Conservation (phyloP, 202 grass and related monocot species). For the Hordeum pubiflorum region DNA sequence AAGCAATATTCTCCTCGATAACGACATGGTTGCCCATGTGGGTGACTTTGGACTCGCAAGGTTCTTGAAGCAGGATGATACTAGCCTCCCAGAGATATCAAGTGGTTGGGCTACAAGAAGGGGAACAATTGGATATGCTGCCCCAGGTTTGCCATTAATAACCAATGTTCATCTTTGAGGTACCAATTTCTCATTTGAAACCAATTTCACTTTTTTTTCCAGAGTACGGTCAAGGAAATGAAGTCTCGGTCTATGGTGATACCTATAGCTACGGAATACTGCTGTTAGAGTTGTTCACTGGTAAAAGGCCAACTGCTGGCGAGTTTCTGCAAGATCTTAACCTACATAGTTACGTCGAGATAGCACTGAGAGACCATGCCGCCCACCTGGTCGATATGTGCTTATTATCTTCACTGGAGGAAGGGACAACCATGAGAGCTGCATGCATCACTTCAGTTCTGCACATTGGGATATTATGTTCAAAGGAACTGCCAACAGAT, state of each 20-base stretch:
- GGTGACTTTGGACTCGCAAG: slow-evolving; percentile 11
- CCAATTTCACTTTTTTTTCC: background rate
- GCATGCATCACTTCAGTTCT: background rate
- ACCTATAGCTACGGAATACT: slow-evolving; percentile 39
- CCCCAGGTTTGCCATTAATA: background rate
- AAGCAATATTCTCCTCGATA: slow-evolving; percentile 10
- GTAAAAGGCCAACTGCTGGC: slow-evolving; percentile 28
- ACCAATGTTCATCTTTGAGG: background rate
- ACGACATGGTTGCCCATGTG: background rate
- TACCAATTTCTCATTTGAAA: background rate
- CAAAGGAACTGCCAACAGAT: background rate
- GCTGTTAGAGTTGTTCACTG: slow-evolving; percentile 41
- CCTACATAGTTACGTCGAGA: slow-evolving; percentile 19
- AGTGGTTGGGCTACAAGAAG: slow-evolving; percentile 6
- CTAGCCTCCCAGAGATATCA: background rate
- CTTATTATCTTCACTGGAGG: background rate
- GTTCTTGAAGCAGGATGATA: background rate
- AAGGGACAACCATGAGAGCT: background rate
- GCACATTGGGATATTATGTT: background rate
- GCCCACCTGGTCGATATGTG: background rate
- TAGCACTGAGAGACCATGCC: background rate
- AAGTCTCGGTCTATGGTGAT: slow-evolving; percentile 26
- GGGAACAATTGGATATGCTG: slow-evolving; percentile 5
- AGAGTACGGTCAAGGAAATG: slow-evolving; percentile 34
- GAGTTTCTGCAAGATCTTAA: slow-evolving; percentile 11